Percentiles rank a stretch among this genome's conserved stretches.
These are phyloP conservation scores for Fusarium lyarnte DNA, from an alignment of 2,329 filamentous ascomycete genomes.

Conservation along the genomic window DNA sequence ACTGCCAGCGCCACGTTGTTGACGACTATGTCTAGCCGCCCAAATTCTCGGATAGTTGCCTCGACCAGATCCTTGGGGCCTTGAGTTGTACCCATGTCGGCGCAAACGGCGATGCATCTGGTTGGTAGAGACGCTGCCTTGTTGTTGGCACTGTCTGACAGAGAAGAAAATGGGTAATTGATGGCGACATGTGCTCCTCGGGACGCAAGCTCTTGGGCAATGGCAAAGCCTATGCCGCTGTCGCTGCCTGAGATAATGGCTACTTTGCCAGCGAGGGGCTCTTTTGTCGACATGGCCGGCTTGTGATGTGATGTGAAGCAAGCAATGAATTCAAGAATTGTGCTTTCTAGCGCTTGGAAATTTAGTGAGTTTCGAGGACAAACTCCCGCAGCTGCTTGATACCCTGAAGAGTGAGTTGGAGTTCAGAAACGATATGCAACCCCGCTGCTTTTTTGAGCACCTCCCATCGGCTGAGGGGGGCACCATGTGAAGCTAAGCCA, in stretches of 20 bases:
- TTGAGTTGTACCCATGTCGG: neutral
- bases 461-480: neutral
- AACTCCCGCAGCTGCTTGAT: neutral
- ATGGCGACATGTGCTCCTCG: neutral
- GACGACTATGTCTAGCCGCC: neutral
- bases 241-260: neutral
- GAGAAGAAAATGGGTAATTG: neutral
- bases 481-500: neutral
- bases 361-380: neutral
- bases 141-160: slow-evolving; percentile 11
- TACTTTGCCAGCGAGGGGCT: neutral
- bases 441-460: accelerated
- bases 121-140: neutral
- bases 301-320: accelerated
- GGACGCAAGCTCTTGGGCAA: neutral
- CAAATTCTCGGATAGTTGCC: accelerated
- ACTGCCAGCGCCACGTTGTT: neutral
- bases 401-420: no score
- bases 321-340: no score
- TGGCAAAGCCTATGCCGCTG: neutral
- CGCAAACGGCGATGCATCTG: neutral
- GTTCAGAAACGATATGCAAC: neutral
- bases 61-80: neutral
- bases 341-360: neutral
- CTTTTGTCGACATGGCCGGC: neutral